Base-by-base conservation (phyloP, 257 asterid genomes). In the Eustoma russellianum region DNA sequence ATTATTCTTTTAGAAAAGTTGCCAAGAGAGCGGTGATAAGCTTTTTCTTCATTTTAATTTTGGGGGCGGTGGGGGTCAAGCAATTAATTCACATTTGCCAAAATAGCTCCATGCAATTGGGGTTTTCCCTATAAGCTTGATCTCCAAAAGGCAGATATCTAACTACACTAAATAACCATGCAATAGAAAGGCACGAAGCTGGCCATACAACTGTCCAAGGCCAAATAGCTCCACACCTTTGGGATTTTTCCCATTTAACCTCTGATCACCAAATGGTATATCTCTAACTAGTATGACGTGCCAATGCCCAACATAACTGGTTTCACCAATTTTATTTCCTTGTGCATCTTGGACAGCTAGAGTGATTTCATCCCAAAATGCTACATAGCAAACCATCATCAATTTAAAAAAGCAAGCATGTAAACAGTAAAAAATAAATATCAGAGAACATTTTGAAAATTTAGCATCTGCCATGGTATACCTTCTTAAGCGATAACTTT, bases 291-390 rank as follows among this genome's bases (percentile, higher is more conserved):
- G 40, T 65, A 92, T 63, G 57, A 88, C 68, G 63, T 93, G 93
- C 99, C 99, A 92, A 44, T 77, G 81, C 57, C 94, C 97, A 48
- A 88, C 81, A 62, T 62, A 92, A 74, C 15, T 78, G 71, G 65
- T 70, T 41, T 68, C 80, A 48, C 83, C 86, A 63, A 83, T 68
- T 74, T 74, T 78, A 56, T 65, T 76, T 56, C 97, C 97, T 62
- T 77, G 72, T 46, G 79, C 71, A 73, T 83, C 91, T 69, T 92
- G 99, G 33, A 93, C 59, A 41, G 86, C 76, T 61, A 80, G 83
- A 46, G 99, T 88, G 66, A 92, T 72, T 65, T 82, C 91, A 70
- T 83, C 99, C 99, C 99, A 92, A 72, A 92, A 92, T 53, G 97
- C 94, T 62, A 88, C 95, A 71, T 77, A 92, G 79, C 97, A 88